Evolutionary conservation across 2,329 filamentous ascomycete genomes (phyloP), one percentile per base, ranked within the genome.

Genomic region (Aspergillus sojae): DNA sequence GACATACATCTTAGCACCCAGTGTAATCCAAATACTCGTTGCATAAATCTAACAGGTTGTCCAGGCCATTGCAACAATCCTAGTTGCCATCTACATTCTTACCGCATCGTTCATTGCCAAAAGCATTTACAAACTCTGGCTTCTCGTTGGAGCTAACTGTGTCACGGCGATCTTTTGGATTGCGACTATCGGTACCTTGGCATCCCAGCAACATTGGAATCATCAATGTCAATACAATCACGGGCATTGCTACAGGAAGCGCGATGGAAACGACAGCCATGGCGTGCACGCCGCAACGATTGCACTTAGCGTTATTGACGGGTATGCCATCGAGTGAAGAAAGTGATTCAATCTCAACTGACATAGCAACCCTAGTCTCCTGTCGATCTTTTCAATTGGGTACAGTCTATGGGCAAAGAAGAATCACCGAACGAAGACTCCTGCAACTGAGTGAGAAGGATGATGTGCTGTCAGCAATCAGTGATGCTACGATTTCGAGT

Each of bases 1-100:
- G 16, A 19, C 6, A 39, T 39, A 36, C 11, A 36, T 36, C 34
- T 14, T 12, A 5, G 3, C 34, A 2, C 12, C 10, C 11, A 36
- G 1, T 36, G 11, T 14, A 12, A 39, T 6, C 14, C 46, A 26
- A 7, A 19, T n/a, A 26, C 12, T n/a, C 5, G 3, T 32, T 52
- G 21, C n/a, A 23, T 3, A 3, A 1, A 4, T 39, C 30, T 26
- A 32, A 43, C 19, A 32, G 14, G 23, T 16, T 3, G 19, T n/a
- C 34, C 9, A 57, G 55, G 55, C 55, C 6, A 57, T 57, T 32
- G 55, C 55, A 43, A 60, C 50, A 23, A 60, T 60, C 34, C 45
- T 57, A 12, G 55, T 43, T 28, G 39, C 55, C 26, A 45, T 57
- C 6, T 57, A 57, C 55, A 57, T 57, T n/a, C 19, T 57, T 28